Evolutionary conservation across 768 basidiomycete species (phyloP).

Genomic region (Boletus reticulatus): DNA sequence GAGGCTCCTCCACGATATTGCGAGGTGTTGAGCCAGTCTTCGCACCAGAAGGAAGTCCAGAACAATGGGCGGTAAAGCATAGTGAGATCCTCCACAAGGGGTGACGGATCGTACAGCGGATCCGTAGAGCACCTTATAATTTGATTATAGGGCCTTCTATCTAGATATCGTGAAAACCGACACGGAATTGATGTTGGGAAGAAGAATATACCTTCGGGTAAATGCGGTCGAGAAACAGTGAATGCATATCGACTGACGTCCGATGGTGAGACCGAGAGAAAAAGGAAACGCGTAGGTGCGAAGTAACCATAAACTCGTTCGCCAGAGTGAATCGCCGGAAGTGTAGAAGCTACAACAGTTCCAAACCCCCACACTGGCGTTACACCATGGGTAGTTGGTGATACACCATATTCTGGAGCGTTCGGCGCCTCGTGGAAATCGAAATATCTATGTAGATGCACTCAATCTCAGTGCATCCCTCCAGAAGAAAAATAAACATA

Average conservation of each 20-base stretch:
- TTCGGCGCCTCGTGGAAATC: constrained; percentile 59
- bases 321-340: constrained; percentile 46
- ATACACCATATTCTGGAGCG: constrained; percentile 29
- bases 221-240: constrained; percentile 57
- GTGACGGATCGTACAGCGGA: constrained; percentile 48
- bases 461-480: neutral
- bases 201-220: constrained; percentile 48
- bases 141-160: constrained; percentile 69
- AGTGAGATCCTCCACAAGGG: constrained; percentile 53
- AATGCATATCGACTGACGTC: constrained; percentile 55
- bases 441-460: constrained; percentile 53
- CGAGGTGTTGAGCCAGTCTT: constrained; percentile 61
- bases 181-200: neutral
- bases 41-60: constrained; percentile 76
- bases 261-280: constrained; percentile 48
- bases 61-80: constrained; percentile 75
- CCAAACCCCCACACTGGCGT: constrained; percentile 77
- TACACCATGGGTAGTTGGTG: constrained; percentile 54
- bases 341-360: constrained; percentile 49
- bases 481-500: constrained; percentile 9
- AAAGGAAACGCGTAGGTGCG: constrained; percentile 55
- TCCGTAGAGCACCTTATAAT: constrained; percentile 58
- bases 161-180: constrained; percentile 29
- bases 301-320: constrained; percentile 65
- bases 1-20: constrained; percentile 48